phyloP scores from a whole-genome alignment of 1,284 basidiomycete genomes.

The Waitea zeae region DNA sequence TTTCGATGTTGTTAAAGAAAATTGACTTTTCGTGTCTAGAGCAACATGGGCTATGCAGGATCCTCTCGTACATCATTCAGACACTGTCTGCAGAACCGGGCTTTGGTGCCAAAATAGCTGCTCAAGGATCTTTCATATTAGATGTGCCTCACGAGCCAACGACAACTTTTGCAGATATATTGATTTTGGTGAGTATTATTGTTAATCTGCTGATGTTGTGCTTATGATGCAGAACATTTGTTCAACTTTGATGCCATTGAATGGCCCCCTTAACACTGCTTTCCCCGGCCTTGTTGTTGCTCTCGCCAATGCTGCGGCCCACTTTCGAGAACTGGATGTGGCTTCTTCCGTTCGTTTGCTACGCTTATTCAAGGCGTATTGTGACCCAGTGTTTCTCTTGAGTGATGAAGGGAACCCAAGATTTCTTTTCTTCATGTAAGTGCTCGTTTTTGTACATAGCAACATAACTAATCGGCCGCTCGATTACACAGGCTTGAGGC shows the following conservation, averaged over 20 bases:
- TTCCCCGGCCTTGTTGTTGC: constrained; percentile 86
- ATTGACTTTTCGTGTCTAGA: constrained; percentile 25
- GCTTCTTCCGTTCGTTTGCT: constrained; percentile 70
- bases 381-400: constrained; percentile 76
- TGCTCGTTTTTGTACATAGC: no score
- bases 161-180: constrained; percentile 72
- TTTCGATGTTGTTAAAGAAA: not conserved
- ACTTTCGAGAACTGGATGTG: constrained; percentile 69
- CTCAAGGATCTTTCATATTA: constrained; percentile 38
- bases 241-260: constrained; percentile 75
- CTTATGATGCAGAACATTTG: constrained; percentile 58
- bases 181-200: constrained; percentile 52
- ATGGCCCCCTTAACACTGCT: constrained; percentile 63
- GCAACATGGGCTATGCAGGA: constrained; percentile 80
- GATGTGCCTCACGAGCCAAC: constrained; percentile 61
- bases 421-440: constrained; percentile 76
- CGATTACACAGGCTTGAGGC: no score
- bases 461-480: no score
- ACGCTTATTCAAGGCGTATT: constrained; percentile 81
- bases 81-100: constrained; percentile 71
- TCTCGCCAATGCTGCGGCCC: constrained; percentile 76
- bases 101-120: constrained; percentile 47
- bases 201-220: not conserved
- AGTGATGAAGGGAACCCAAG: constrained; percentile 90
- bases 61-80: constrained; percentile 85